These are phyloP conservation scores for Fusarium verticillioides DNA, from an alignment of 2,329 filamentous ascomycete species.

Conservation along the genomic window DNA sequence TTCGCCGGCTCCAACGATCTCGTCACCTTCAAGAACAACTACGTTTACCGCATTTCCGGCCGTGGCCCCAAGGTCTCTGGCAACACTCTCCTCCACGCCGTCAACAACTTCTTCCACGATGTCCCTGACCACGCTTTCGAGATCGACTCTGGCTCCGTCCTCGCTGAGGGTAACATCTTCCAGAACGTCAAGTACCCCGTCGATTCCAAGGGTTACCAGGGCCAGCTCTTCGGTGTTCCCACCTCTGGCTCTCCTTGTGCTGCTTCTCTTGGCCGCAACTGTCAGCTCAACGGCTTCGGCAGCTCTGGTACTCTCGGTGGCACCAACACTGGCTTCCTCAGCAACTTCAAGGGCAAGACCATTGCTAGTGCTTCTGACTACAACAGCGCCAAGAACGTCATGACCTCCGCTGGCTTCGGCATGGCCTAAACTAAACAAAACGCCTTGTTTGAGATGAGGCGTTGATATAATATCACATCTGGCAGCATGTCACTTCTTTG, in stretches of 20 bases:
- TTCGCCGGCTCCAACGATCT: slow-evolving; percentile 65
- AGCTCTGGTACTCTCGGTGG: slow-evolving; percentile 53
- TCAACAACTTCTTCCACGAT: slow-evolving; percentile 71
- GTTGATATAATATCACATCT: not conserved
- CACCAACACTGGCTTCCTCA: slow-evolving; percentile 60
- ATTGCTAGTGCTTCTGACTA: slow-evolving; percentile 57
- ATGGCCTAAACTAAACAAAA: slow-evolving; percentile 48
- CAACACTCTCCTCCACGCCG: slow-evolving; percentile 66
- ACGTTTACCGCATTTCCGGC: slow-evolving; percentile 68
- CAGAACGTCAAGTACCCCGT: slow-evolving; percentile 61
- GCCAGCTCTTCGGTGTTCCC: slow-evolving; percentile 50
- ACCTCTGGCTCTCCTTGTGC: slow-evolving; percentile 53
- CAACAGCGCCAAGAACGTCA: slow-evolving; percentile 51
- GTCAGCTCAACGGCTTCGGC: slow-evolving; percentile 62
- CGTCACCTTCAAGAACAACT: slow-evolving; percentile 70
- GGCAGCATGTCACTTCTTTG: slow-evolving; percentile 26
- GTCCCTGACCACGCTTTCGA: slow-evolving; percentile 69
- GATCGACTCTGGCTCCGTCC: slow-evolving; percentile 55
- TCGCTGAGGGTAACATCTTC: slow-evolving; percentile 69
- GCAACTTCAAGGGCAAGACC: slow-evolving; percentile 63
- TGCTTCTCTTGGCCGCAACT: slow-evolving; percentile 59
- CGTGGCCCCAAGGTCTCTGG: slow-evolving; percentile 67
- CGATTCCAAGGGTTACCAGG: slow-evolving; percentile 47
- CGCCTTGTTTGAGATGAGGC: not conserved
- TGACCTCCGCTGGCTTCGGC: slow-evolving; percentile 59